Conservation (phyloP, 345 rosid species). For the Stellera chamaejasme region DNA sequence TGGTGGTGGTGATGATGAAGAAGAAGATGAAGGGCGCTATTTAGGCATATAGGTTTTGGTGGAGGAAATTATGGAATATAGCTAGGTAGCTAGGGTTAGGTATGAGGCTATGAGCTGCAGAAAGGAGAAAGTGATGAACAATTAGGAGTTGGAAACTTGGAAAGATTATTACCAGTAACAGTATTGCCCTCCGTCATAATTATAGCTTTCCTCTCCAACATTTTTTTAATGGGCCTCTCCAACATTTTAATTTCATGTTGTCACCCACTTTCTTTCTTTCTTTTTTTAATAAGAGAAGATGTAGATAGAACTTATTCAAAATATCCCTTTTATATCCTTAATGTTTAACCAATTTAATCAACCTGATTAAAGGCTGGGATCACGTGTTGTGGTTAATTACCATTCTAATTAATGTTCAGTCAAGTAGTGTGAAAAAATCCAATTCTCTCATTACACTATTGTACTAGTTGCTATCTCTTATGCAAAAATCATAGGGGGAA, state of each 20-base stretch:
- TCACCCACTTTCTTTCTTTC: conserved; percentile 13
- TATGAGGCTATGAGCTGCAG: conserved; percentile 12
- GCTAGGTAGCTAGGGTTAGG: conserved; percentile 13
- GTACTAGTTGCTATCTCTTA: no score
- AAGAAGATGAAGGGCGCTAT: conserved; percentile 15
- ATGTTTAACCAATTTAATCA: no score
- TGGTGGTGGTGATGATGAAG: conserved; percentile 10
- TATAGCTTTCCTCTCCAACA: conserved; percentile 14
- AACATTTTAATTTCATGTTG: conserved; percentile 12
- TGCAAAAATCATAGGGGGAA: no score
- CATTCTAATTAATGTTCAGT: no score
- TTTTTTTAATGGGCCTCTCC: no score
- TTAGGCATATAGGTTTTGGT: conserved; percentile 23
- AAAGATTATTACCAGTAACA: conserved; percentile 9
- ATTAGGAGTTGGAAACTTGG: conserved; percentile 17
- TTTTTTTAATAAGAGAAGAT: conserved; percentile 16
- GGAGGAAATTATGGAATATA: conserved; percentile 10
- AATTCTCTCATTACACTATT: no score
- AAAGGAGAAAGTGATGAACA: conserved; percentile 15
- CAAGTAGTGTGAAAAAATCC: no score
- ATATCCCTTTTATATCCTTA: no score
- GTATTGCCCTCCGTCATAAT: conserved; percentile 22
- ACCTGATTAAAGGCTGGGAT: no score
- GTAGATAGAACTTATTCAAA: not conserved
- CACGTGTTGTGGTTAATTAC: no score